Conservation (phyloP, 129 eudicot species). For the Silybum marianum region DNA sequence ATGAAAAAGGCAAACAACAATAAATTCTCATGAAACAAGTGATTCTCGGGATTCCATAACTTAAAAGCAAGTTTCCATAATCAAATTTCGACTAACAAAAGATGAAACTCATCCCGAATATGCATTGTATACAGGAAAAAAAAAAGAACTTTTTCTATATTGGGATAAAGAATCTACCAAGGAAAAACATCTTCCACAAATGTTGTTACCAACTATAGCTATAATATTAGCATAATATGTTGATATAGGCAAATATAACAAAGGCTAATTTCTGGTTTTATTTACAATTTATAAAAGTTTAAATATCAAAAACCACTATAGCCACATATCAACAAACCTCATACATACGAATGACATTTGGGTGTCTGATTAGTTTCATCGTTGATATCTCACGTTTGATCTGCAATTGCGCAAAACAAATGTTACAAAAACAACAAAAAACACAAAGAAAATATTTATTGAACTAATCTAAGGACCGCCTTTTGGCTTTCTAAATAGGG, state of each 20-base stretch:
- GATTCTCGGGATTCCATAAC: not conserved
- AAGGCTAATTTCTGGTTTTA: not conserved
- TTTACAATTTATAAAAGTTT: not conserved
- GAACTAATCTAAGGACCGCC: not conserved
- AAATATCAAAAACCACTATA: conserved; percentile 9
- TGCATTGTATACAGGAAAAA: too few species aligned
- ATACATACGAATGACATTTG: conserved; percentile 86
- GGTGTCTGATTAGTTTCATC: conserved; percentile 91
- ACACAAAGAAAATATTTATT: not conserved
- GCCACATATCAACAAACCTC: conserved; percentile 55
- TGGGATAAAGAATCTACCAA: not conserved
- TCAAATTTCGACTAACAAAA: not conserved
- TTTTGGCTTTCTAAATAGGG: not conserved
- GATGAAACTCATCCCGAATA: not conserved
- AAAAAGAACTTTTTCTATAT: too few species aligned
- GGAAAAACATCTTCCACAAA: not conserved
- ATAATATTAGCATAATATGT: not conserved
- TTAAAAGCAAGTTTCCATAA: not conserved
- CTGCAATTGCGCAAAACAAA: conserved; percentile 48
- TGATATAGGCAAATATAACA: not conserved
- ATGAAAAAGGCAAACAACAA: not conserved
- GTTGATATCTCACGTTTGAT: conserved; percentile 97
- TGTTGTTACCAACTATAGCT: not conserved
- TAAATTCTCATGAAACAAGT: not conserved
- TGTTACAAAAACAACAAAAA: conserved; percentile 15